A percentile compares a stretch with the other conserved stretches of the same genome.
These are phyloP conservation scores for Aspergillus pseudoterreus DNA, from an alignment of 2,329 filamentous ascomycete species.

Conservation along the genomic window DNA sequence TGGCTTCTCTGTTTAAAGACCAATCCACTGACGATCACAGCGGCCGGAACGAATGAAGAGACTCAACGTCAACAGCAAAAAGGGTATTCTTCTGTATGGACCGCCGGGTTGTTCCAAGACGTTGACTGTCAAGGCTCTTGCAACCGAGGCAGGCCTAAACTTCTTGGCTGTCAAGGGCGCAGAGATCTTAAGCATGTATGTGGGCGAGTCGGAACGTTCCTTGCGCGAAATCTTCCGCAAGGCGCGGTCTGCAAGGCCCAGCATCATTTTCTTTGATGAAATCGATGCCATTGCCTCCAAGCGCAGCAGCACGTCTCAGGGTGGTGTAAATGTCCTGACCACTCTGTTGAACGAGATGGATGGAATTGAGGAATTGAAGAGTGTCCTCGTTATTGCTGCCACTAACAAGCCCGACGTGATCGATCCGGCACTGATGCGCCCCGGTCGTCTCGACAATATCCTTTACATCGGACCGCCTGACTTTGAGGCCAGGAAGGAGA, in stretches of 20 bases:
- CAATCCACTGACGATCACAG: slow-evolving; percentile 23
- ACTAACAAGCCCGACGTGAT: slow-evolving; percentile 87
- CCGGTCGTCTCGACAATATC: slow-evolving; percentile 78
- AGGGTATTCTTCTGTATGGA: slow-evolving; percentile 84
- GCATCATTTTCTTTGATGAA: slow-evolving; percentile 96
- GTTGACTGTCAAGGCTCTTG: slow-evolving; percentile 82
- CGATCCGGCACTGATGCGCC: slow-evolving; percentile 79
- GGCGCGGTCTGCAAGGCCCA: slow-evolving; percentile 78
- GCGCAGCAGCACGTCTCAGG: slow-evolving; percentile 49
- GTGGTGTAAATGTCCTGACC: slow-evolving; percentile 74
- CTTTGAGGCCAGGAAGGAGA: slow-evolving; percentile 67
- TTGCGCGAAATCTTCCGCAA: slow-evolving; percentile 82
- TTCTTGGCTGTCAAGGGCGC: slow-evolving; percentile 93
- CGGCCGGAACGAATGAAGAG: slow-evolving; percentile 49
- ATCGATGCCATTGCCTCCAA: slow-evolving; percentile 77
- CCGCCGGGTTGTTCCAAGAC: slow-evolving; percentile 96
- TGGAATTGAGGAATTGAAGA: slow-evolving; percentile 78
- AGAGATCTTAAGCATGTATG: slow-evolving; percentile 93
- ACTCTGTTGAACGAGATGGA: slow-evolving; percentile 94
- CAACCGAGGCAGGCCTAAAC: slow-evolving; percentile 85
- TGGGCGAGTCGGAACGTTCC: slow-evolving; percentile 86
- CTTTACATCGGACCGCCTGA: slow-evolving; percentile 84
- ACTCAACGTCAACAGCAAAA: slow-evolving; percentile 60
- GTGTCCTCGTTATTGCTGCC: slow-evolving; percentile 82
- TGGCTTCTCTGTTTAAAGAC: neutral